Evolutionary conservation across 176 grass and related monocot species (phyloP).

Genomic region (Zizania latifolia): DNA sequence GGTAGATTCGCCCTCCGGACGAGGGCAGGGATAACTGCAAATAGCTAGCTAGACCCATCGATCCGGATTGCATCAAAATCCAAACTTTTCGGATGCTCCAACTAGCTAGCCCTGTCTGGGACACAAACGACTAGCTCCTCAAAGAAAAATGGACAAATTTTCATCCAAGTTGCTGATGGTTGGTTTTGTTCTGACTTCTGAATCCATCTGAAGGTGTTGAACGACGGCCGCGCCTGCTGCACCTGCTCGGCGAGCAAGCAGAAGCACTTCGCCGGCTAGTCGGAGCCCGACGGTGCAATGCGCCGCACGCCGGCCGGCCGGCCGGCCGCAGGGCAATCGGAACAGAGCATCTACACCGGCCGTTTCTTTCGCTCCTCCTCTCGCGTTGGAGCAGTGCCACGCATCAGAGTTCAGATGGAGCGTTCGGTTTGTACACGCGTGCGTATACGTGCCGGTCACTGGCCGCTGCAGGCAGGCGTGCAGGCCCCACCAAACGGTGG

Average conservation of each 20-base stretch:
- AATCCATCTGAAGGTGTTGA: conserved; percentile 46
- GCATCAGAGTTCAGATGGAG: too few species aligned
- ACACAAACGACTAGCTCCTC: too few species aligned
- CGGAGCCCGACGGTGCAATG: not conserved
- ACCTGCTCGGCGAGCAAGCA: conserved; percentile 67
- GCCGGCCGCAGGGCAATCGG: conserved; percentile 19
- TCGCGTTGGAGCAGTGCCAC: too few species aligned
- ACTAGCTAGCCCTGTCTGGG: too few species aligned
- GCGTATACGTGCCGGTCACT: too few species aligned
- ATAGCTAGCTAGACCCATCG: not conserved
- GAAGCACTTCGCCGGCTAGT: conserved; percentile 36
- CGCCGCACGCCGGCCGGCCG: too few species aligned
- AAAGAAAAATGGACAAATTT: not conserved
- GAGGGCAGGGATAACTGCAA: conserved; percentile 35
- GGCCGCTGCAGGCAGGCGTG: too few species aligned
- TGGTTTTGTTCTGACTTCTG: not conserved
- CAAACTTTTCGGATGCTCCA: not conserved
- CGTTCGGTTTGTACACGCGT: too few species aligned
- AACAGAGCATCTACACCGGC: not conserved
- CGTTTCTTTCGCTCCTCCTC: too few species aligned
- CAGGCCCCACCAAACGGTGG: too few species aligned
- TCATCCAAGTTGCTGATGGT: not conserved
- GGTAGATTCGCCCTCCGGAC: conserved; percentile 26
- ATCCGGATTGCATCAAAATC: not conserved
- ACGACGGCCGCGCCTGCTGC: conserved; percentile 51